These are phyloP conservation scores for Agrocybe praecox DNA, from an alignment of 768 basidiomycete species.

Conservation along the genomic window DNA sequence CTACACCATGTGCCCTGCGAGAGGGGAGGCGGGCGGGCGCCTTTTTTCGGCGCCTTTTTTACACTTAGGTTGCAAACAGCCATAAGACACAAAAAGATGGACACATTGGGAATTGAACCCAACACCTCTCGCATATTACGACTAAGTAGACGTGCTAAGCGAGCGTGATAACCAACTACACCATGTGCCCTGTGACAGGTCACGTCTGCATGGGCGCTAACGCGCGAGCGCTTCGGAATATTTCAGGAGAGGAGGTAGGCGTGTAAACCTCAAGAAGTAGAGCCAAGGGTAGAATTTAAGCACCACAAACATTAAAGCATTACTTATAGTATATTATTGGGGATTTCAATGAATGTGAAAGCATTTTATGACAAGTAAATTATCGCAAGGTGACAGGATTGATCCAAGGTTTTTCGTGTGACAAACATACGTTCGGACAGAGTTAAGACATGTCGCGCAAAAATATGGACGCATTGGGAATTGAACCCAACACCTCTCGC, in stretches of 20 bases:
- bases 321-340: too few species aligned
- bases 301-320: too few species aligned
- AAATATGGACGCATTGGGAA: neutral
- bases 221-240: neutral
- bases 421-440: too few species aligned
- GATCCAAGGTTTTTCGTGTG: too few species aligned
- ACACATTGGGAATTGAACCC: constrained; percentile 24
- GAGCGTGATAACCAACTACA: constrained; percentile 24
- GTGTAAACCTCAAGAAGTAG: too few species aligned
- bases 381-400: too few species aligned
- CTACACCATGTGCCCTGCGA: constrained; percentile 5
- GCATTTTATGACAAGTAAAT: too few species aligned
- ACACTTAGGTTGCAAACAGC: neutral
- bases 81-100: constrained; percentile 6
- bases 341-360: too few species aligned
- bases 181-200: constrained; percentile 11
- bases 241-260: too few species aligned
- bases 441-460: neutral
- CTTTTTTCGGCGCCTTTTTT: too few species aligned
- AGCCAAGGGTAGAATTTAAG: too few species aligned
- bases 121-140: constrained; percentile 18
- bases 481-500: constrained; percentile 8
- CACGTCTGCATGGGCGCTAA: neutral
- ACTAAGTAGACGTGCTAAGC: constrained; percentile 9
- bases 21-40: neutral